These are phyloP conservation scores for Dalbergia oliveri DNA, from an alignment of 306 rosid species.

Conservation along the genomic window DNA sequence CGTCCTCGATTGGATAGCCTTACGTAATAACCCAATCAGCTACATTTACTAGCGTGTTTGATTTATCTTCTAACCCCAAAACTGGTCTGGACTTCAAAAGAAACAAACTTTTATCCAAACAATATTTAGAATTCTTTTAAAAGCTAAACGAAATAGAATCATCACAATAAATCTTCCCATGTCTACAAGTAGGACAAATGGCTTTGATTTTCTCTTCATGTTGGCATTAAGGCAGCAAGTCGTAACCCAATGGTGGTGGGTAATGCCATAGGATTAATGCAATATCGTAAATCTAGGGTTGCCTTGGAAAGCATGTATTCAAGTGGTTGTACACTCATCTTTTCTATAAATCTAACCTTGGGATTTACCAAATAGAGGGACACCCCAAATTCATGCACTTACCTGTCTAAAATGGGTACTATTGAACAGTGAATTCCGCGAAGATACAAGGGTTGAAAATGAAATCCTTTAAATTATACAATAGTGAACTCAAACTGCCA, in stretches of 20 bases:
- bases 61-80: no score
- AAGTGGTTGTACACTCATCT: not conserved
- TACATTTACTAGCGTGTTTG: no score
- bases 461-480: not conserved
- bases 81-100: no score
- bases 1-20: not conserved
- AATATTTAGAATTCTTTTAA: not conserved
- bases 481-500: slow-evolving; percentile 26
- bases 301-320: not conserved
- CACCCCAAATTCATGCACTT: not conserved
- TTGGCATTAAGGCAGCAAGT: not conserved
- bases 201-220: not conserved
- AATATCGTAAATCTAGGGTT: not conserved
- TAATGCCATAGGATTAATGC: not conserved
- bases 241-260: not conserved
- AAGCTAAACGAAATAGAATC: not conserved
- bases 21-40: not conserved
- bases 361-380: not conserved
- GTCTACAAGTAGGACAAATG: not conserved
- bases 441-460: slow-evolving; percentile 2
- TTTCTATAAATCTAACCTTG: not conserved
- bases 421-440: not conserved
- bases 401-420: not conserved
- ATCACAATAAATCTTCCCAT: not conserved
- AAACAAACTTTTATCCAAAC: no score